phyloP scores from a whole-genome alignment of 148 eudicot genomes.

The Rhododendron ferrugineum region DNA sequence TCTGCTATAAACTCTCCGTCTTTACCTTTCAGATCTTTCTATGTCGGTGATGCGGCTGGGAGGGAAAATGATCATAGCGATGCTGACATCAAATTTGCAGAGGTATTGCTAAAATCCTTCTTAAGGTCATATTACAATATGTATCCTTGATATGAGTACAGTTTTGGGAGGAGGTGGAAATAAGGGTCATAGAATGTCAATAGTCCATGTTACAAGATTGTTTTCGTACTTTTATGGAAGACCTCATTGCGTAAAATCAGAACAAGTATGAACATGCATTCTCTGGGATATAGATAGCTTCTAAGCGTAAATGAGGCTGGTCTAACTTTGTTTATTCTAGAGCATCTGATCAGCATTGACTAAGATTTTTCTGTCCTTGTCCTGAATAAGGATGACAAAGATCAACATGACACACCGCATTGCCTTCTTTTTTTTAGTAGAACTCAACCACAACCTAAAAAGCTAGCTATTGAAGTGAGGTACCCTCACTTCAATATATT shows the following conservation, averaged over 20 bases:
- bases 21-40: constrained; percentile 61
- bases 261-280: background rate
- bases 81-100: constrained; percentile 84
- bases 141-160: background rate
- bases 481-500: background rate
- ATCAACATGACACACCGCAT: background rate
- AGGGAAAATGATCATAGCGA: constrained; percentile 71
- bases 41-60: constrained; percentile 98
- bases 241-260: background rate
- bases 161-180: background rate
- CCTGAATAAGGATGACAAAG: background rate
- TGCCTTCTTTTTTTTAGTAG: too few relatives aligned
- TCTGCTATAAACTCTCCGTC: constrained; percentile 2
- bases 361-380: background rate
- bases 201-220: background rate
- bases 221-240: background rate
- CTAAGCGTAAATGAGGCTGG: background rate
- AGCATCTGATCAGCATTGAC: background rate
- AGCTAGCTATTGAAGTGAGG: background rate
- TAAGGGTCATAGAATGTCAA: background rate
- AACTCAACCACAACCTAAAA: background rate
- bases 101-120: constrained; percentile 36
- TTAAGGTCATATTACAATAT: background rate
- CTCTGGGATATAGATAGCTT: background rate
- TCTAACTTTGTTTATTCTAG: background rate